Evolutionary conservation across 805 yeast genomes (phyloP).

Genomic region (Dipodascus albidus): DNA sequence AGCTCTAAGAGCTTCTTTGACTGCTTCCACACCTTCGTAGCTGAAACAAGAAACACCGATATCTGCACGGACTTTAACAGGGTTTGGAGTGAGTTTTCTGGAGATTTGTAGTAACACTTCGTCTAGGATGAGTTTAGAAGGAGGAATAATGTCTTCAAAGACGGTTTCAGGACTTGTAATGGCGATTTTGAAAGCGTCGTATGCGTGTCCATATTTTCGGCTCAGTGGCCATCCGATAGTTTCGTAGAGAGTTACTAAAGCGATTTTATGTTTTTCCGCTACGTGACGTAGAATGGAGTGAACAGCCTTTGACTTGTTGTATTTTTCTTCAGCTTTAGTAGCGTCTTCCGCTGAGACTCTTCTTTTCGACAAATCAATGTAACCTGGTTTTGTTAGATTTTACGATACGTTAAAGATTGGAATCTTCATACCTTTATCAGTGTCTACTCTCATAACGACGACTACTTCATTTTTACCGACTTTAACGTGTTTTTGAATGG

Average conservation of each 20-base stretch:
- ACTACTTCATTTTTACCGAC: slow-evolving; percentile 98
- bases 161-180: slow-evolving; percentile 80
- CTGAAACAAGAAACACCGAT: slow-evolving; percentile 94
- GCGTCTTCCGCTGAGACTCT: slow-evolving; percentile 97
- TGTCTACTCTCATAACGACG: slow-evolving; percentile 94
- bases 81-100: slow-evolving; percentile 94
- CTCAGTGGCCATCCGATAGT: slow-evolving; percentile 96
- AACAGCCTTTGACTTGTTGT: slow-evolving; percentile 92
- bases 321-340: slow-evolving; percentile 93
- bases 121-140: slow-evolving; percentile 61
- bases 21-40: slow-evolving; percentile 97
- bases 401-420: neutral
- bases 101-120: slow-evolving; percentile 83
- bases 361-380: slow-evolving; percentile 94
- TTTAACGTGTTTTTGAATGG: slow-evolving; percentile 93
- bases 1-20: slow-evolving; percentile 73
- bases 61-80: slow-evolving; percentile 96
- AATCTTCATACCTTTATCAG: slow-evolving; percentile 57
- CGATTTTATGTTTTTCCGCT: slow-evolving; percentile 87
- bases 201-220: slow-evolving; percentile 91
- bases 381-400: slow-evolving; percentile 29
- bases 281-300: slow-evolving; percentile 98
- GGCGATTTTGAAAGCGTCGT: slow-evolving; percentile 93
- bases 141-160: slow-evolving; percentile 68
- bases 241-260: slow-evolving; percentile 77